A percentile compares a stretch with the other conserved stretches of the same genome.
phyloP scores from a whole-genome alignment of 2,329 filamentous ascomycete genomes.

The Penicillium aurantiogriseum region DNA sequence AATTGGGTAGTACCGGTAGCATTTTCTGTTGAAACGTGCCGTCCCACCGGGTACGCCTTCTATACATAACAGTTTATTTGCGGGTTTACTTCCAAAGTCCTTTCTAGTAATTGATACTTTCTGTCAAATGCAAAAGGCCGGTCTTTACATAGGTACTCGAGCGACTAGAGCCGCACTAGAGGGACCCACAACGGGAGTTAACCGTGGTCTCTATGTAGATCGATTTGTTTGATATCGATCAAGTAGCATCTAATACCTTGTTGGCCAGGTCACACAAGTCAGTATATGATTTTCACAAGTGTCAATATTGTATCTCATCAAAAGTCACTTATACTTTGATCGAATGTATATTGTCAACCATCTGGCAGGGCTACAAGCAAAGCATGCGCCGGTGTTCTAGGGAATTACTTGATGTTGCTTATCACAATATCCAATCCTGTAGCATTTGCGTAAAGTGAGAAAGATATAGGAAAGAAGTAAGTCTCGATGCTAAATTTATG shows the following conservation, averaged over 20 bases:
- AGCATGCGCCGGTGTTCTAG: not conserved
- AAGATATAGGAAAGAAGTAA: rapidly evolving
- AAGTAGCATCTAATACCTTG: not conserved
- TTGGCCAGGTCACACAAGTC: not conserved
- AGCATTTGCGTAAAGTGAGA: not conserved
- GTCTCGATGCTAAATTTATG: not conserved
- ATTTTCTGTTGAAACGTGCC: not conserved
- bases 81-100: not conserved
- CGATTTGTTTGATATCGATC: not conserved
- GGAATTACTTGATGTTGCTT: not conserved
- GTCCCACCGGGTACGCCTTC: not conserved
- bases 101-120: not conserved
- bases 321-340: not conserved
- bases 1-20: not conserved
- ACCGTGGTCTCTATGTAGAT: not conserved
- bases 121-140: not conserved
- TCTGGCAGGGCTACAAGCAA: too few relatives aligned
- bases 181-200: not conserved
- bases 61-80: not conserved
- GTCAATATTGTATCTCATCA: not conserved
- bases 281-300: not conserved
- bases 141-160: not conserved
- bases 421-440: not conserved
- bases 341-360: not conserved
- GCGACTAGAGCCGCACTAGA: not conserved